Evolutionary conservation across 306 rosid genomes (phyloP), one percentile per base, ranked within the genome.

Genomic region (Datisca glomerata): DNA sequence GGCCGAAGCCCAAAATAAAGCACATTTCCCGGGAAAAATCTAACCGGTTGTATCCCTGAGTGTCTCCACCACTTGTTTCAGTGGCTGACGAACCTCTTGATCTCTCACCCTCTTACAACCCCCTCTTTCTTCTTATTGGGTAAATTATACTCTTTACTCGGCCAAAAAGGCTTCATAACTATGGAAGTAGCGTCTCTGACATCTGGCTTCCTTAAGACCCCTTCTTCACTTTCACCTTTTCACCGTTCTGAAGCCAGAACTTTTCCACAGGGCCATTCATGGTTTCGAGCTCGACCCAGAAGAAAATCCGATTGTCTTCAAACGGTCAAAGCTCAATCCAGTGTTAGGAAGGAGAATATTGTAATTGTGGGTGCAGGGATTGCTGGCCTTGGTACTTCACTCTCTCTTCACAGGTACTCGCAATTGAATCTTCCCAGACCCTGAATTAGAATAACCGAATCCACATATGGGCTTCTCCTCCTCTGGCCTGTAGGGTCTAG

Each of bases 351-450:
- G 42, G 73, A 78, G 63, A 69, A 72, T 10, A 72, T 79, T 11
- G 80, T 78, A 21, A 66, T 83, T 12, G 80, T 83, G 3, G 94
- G 94, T 20, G 81, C 56, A 6, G 94, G 91, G 27, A 79, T 83
- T 5, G 85, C 82, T 7, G 91, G 91, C 36, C 82, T 83, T 33
- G 85, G 89, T 39, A 75, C 94, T 2, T 79, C 91, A 2, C 62
- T 83, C 3, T 71, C 94, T 24, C 94, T 83, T 56, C 91, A 75
- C 75, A 68, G 80, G 83, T 73, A 21, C n/a, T n/a, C n/a, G n/a
- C n/a, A n/a, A 19, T 10, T 38, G 22, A 14, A 33, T 55, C 45
- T 35, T 21, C 18, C 3, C 1, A 16, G 7, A 10, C 44, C 11
- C 12, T 39, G 17, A 34, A 34, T 34, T 7, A 34, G 3, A 13